Evolutionary conservation across 768 basidiomycete genomes (phyloP), one percentile per base, ranked within the genome.

Genomic region (Mycena alexandri): DNA sequence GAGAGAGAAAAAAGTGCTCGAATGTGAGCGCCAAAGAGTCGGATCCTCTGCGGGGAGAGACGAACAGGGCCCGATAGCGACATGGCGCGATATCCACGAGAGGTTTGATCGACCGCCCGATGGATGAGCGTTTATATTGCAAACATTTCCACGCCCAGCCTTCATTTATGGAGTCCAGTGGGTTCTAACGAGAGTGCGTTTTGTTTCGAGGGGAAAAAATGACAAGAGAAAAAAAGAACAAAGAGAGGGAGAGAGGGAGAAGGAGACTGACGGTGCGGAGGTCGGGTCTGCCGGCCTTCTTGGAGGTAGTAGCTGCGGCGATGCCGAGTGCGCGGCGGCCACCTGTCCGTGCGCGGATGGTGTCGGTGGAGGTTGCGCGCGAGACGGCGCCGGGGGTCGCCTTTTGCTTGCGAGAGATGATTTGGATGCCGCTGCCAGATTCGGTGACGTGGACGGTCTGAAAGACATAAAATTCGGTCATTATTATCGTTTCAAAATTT

Each of bases 131-230:
- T 84, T 84, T 73, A 79, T 95, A 79, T 95, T 89, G 93, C 93
- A 95, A 87, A 92, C 92, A 81, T 93, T 90, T 95, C 93, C 92
- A 95, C 93, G 87, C 93, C 92, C 92, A 86, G 82, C 92, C 85
- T 91, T 94, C 92, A 90, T 90, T 78, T 80, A 81, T 84, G 79
- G n/a, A 72, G 78, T 93, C 90, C 90, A 87, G 92, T 85, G 91
- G 93, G 93, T 93, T 95, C 93, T 95, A 95, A 90, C 90, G 90
- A 87, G 89, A 90, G 82, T 94, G 93, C 92, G 81, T 83, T 75
- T 59, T 44, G 42, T 47, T 42, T 48, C 17, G n/a, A 25, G 11
- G 19, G 25, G 55, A 14, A 44, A 44, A 53, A 17, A 63, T 24
- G 57, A 61, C 56, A 34, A 53, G 36, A 38, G 21, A 73, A 66